A percentile compares a stretch with the other conserved stretches of the same genome.
Evolutionary conservation across 2,329 filamentous ascomycete species (phyloP).

Genomic region (Catunica adiposa): DNA sequence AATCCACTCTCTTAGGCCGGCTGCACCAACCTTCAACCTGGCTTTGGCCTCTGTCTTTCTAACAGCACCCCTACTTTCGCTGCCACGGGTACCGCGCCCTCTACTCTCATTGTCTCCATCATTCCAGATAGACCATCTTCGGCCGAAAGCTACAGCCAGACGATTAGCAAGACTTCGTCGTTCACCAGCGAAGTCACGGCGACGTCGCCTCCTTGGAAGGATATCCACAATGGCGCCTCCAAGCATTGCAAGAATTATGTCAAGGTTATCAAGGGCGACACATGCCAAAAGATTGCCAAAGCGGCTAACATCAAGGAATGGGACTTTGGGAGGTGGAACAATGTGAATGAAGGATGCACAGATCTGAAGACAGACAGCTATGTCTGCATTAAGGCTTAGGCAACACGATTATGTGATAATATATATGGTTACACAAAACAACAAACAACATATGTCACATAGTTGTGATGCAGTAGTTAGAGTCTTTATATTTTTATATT

Average conservation of each 20-base stretch:
- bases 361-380: constrained; percentile 5
- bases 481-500: background rate
- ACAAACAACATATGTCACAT: background rate
- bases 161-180: background rate
- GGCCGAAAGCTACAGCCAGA: too few species aligned
- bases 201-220: background rate
- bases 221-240: constrained; percentile 1
- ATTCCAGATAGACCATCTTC: background rate
- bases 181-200: background rate
- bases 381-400: constrained; percentile 6
- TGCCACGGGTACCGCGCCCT: background rate
- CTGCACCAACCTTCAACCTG: constrained; percentile 13
- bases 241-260: constrained; percentile 6
- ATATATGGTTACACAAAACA: background rate
- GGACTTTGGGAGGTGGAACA: constrained; percentile 8
- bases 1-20: background rate
- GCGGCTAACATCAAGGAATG: background rate
- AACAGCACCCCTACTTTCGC: background rate
- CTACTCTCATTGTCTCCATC: background rate
- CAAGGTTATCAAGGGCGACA: constrained; percentile 4
- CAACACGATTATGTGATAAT: background rate
- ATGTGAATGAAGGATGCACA: constrained; percentile 1
- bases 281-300: background rate
- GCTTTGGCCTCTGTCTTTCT: constrained; percentile 7
- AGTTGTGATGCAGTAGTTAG: too few species aligned